Percentiles rank a stretch among this genome's conserved stretches.
Evolutionary conservation across 805 yeast genomes (phyloP).

Genomic region (Metschnikowia arizonensis): DNA sequence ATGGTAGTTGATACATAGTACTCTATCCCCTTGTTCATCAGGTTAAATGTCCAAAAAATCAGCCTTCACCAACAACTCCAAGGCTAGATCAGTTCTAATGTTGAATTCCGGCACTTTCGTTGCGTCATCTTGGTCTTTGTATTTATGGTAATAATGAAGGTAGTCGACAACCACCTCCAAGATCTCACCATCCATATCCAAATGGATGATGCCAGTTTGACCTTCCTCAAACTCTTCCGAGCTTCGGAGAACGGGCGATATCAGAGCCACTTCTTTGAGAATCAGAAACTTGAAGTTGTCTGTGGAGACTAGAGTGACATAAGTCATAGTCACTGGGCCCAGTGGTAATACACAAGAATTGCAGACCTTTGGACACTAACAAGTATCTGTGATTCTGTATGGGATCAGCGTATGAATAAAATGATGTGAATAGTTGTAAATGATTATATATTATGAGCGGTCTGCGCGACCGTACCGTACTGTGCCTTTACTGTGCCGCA

Average conservation of each 20-base stretch:
- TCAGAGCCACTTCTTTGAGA: constrained; percentile 68
- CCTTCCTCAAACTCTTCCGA: constrained; percentile 54
- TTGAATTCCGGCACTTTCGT: constrained; percentile 79
- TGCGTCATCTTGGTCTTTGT: constrained; percentile 47
- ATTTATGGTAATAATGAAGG: constrained; percentile 68
- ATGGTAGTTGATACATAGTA: no score
- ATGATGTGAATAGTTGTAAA: no score
- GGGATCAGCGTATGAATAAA: no score
- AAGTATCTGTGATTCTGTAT: no score
- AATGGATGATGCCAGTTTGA: constrained; percentile 52
- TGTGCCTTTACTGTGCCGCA: background rate
- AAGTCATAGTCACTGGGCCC: constrained; percentile 17
- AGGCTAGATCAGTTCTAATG: constrained; percentile 89
- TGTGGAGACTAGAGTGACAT: constrained; percentile 65
- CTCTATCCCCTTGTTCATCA: no score
- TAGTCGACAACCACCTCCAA: constrained; percentile 83
- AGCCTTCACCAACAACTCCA: constrained; percentile 88
- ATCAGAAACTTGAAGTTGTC: constrained; percentile 65
- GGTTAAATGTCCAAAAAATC: constrained; percentile 66
- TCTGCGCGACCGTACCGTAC: no score
- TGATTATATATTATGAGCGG: no score
- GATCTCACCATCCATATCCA: constrained; percentile 65
- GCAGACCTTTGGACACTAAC: no score
- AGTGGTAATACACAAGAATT: no score
- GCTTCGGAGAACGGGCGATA: constrained; percentile 57